Percentiles rank a stretch among this genome's conserved stretches.
Evolutionary conservation across 2,329 filamentous ascomycete species (phyloP).

Genomic region (Sporothrix brunneoviolacea): DNA sequence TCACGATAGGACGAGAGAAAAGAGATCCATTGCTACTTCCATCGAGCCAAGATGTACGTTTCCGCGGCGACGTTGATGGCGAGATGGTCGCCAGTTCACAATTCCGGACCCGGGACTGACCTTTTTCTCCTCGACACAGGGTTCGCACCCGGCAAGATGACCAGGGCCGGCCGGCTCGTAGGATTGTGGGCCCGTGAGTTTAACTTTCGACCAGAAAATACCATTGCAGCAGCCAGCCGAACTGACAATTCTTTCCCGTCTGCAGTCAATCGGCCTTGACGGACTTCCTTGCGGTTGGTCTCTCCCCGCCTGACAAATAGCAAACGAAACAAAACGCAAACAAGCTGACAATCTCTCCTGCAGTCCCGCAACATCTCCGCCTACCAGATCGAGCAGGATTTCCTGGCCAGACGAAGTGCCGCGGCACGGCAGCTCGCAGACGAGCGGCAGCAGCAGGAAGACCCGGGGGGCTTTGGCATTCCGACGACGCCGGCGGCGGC

Average conservation of each 20-base stretch:
- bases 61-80: no score
- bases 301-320: no score
- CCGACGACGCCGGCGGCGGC: no score
- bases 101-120: not conserved
- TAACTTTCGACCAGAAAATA: no score
- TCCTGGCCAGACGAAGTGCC: conserved; percentile 41
- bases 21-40: no score
- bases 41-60: conserved; percentile 1
- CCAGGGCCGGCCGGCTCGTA: conserved; percentile 5
- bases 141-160: conserved; percentile 8
- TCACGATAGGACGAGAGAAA: no score
- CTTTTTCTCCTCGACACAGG: conserved; percentile 1
- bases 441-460: conserved; percentile 23
- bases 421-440: conserved; percentile 24
- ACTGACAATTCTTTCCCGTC: not conserved
- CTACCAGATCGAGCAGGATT: conserved; percentile 45
- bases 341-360: conserved; percentile 13
- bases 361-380: conserved; percentile 68
- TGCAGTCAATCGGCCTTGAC: conserved; percentile 44
- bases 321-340: no score
- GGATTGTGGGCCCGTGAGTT: conserved; percentile 28
- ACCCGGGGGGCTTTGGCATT: no score
- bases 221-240: no score
- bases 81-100: no score
- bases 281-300: conserved; percentile 41